Base-by-base conservation (phyloP, 768 basidiomycete species). In the Asterophora parasitica region DNA sequence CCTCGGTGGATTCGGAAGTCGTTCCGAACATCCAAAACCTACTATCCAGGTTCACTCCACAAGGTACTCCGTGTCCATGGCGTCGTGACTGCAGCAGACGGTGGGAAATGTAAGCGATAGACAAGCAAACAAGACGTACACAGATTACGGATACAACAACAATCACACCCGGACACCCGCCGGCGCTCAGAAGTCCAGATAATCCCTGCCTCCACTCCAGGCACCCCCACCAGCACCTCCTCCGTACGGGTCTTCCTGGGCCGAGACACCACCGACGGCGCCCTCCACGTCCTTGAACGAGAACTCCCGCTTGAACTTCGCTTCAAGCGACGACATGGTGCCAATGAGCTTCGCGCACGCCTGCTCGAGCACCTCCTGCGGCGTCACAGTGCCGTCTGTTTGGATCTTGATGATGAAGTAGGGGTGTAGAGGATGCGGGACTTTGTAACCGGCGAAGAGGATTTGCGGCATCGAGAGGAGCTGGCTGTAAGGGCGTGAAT, bases 371-470 rank as follows among this genome's bases (percentile, higher is more conserved):
- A 85, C 82, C 16, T 77, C 80, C 55, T 90, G 79, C 1, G 95
- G 92, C 13, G 93, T 88, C 37, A 83, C 68, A 1, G 81, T 74
- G 17, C 92, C 91, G 65, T 97, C 92, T 1, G 94, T 97, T 68
- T 97, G 96, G 46, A 98, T 81, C 66, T 96, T 97, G 66, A 99
- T 81, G 48, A 90, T 75, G 69, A 98, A 95, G 64, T 93, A 79
- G 6, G 94, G 92, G 54, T 95, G 91, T 16, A 95, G 81, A 1
- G 96, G 95, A 59, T 97, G 96, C 0, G 95, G 95, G 32, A 93
- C 92, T 71, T 94, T 92, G 82, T 98, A 98, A 1, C 96, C 96
- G 1, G 94, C 93, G 63, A 98, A 98, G 51, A 93, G 83, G 55
- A 97, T 83, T 55, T 83, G 76, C 5, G 90, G 86, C 79, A 88